These are phyloP conservation scores for Camellia sinensis DNA, from an alignment of 148 eudicot genomes.

Conservation along the genomic window DNA sequence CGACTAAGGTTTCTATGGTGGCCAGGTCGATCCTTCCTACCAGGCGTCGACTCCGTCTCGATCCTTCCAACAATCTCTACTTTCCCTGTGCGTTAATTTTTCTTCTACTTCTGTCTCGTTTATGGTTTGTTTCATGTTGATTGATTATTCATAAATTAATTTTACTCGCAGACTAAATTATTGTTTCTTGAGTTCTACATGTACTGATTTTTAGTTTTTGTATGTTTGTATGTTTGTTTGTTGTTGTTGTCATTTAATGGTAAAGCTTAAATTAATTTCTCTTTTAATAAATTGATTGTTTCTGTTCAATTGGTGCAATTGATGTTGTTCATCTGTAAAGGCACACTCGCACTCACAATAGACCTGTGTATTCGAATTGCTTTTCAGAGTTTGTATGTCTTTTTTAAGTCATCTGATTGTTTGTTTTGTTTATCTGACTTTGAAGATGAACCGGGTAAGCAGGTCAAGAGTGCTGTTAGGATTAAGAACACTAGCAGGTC, in stretches of 20 bases:
- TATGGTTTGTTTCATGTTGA: not conserved
- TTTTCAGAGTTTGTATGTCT: not conserved
- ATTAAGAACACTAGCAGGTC: conserved; percentile 77
- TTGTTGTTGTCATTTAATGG: no score
- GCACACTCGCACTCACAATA: not conserved
- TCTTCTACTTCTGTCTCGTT: not conserved
- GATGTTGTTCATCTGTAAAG: no score
- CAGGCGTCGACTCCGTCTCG: conserved; percentile 60
- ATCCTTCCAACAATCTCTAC: conserved; percentile 65
- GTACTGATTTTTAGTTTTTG: no score
- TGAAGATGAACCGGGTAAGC: conserved; percentile 85
- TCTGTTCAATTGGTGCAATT: not conserved
- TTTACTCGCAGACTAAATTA: not conserved
- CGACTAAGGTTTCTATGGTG: conserved; percentile 49
- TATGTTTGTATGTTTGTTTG: no score
- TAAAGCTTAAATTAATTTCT: not conserved
- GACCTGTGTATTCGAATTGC: not conserved
- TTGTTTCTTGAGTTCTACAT: not conserved
- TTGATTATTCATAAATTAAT: not conserved
- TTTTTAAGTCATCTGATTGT: not conserved
- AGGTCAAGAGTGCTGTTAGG: conserved; percentile 75
- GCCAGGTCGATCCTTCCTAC: conserved; percentile 63
- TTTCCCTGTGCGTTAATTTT: conserved; percentile 53
- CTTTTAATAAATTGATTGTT: no score
- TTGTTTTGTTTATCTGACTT: conserved; percentile 16